Base-by-base conservation (phyloP, 192 early-diverging fungal genomes). In the Chytriomyces confervae region DNA sequence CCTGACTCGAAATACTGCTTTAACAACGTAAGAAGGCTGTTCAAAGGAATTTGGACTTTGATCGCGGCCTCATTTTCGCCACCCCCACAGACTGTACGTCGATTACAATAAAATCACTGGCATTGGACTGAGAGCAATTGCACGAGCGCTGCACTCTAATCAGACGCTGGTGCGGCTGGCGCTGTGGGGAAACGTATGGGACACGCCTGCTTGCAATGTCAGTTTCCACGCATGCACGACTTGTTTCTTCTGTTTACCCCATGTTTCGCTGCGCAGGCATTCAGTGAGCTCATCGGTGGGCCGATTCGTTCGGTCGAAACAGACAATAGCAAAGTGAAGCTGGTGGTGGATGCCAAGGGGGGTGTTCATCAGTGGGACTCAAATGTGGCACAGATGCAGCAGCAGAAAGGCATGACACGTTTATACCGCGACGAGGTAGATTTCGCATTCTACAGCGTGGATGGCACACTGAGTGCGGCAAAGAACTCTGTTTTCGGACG, bases 161-260 rank as follows among this genome's bases (percentile, higher is more conserved):
- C 45, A 53, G 1, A 13, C 74, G 10, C 53, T 87, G 6, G 49
- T 51, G 27, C 62, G 69, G 16, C 74, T 87, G n/a, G 66, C 75
- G 11, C 53, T 87, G 0, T 87, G 86, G 86, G 86, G 86, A 16
- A 87, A 87, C 78, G 24, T 61, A n/a, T 87, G 83, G 84, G 62
- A 69, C 62, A 68, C 65, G 23, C 23, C 69, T 20, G 79, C 86
- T 13, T 85, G 86, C 73, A 82, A 87, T 75, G 85, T 86, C 68
- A 65, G 63, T 10, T 43, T 13, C 50, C 43, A 8, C 0, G 16
- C 50, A 76, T 60, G 29, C 10, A 77, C 50, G 29, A 29, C 23
- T n/a, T 8, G 29, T 63, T 66, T 79, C 62, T 77, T n/a, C 18
- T 76, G 29, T 48, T 74, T 13, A 13, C 24, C 65, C 24, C 7